Evolutionary conservation across 345 rosid species (phyloP), one percentile per base, ranked within the genome.

Genomic region (Bretschneidera sinensis): DNA sequence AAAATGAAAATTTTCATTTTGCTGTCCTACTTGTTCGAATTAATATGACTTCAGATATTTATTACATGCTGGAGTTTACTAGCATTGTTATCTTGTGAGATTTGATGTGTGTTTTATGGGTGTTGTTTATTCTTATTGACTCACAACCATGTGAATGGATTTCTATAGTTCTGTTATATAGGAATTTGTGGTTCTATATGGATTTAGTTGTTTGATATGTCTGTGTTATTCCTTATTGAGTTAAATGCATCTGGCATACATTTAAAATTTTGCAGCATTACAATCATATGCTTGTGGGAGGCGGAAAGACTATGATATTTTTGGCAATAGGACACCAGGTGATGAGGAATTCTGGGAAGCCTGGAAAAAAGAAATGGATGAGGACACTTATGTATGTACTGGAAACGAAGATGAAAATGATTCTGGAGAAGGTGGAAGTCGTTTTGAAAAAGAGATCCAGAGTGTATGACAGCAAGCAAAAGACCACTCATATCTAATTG

Each of bases 401-500:
- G 94, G 83, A 62, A 92, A 96, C 56, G 98, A 89, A 76, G 95
- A 80, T 71, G 94, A 87, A 45, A 66, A 62, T 17, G 74, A 78
- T 43, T 64, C 70, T 48, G 73, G 78, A 51, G 67, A 72, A 9
- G 61, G 35, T 24, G 64, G 55, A 55, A 54, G 11, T 21, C 50
- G 51, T 19, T 76, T 87, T 5, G 81, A 78, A 33, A 74, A 74
- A 33, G 85, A 87, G 66, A 77, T 92, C 25, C 74, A 80, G 64
- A 87, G 79, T 75, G 88, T 76, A 16, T 85, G 83, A 75, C 83
- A 79, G 65, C 76, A 84, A 70, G 97, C 88, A 3, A 87, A 89
- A 72, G 88, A 83, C 63, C 81, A 72, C 60, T 85, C 95, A 0
- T 80, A 83, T 60, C 70, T 48, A 48, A 86, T 92, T 21, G 87